Base-by-base conservation (phyloP, 176 grass and related monocot species). In the Triticum turgidum region DNA sequence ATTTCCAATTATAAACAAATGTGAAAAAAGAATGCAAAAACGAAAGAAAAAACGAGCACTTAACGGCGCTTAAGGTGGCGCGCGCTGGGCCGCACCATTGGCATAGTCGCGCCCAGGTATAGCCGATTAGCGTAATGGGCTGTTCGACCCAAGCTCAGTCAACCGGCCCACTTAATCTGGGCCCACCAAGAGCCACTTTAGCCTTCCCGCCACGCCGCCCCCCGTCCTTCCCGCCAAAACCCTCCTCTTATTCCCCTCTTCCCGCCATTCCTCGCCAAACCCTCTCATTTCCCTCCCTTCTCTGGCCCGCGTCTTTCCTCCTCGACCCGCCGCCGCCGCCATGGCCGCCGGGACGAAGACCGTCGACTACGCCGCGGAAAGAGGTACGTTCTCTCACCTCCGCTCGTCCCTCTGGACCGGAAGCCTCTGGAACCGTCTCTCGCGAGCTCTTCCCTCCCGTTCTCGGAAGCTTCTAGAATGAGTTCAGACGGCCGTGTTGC, bases 311-410 rank as follows among this genome's bases (percentile, higher is more conserved):
- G 9, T 13, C 59, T n/a, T 13, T 20, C 18, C 22, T 41, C 61
- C 66, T 34, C 32, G 35, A 58, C 30, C 62, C 52, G 62, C 77
- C 65, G n/a, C 38, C 33, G 64, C 25, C 51, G 33, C 82, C 80
- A 52, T 54, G 61, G 74, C 41, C 63, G 77, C 83, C 65, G 65
- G 80, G 74, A 94, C 87, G 87, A 94, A 94, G 92, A 87, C 58
- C 35, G 58, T 84, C 9, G 89, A 94, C 76, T 96, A 92, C 85
- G 81, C 49, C 22, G 77, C 85, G 17, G 97, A 99, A 59, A 93
- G 80, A 97, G 97, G 97, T 97, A 93, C 33, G 72, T 74, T 2
- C 5, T 3, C 25, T 18, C 71, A 0, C 12, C 2, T 33, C 15
- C 22, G 2, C 51, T 1, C 59, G 8, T 9, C 33, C 24, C 44